These are phyloP conservation scores for Pseudoscleropodium purum DNA, from an alignment of 225 moss, liverwort and hornwort species.

Conservation along the genomic window DNA sequence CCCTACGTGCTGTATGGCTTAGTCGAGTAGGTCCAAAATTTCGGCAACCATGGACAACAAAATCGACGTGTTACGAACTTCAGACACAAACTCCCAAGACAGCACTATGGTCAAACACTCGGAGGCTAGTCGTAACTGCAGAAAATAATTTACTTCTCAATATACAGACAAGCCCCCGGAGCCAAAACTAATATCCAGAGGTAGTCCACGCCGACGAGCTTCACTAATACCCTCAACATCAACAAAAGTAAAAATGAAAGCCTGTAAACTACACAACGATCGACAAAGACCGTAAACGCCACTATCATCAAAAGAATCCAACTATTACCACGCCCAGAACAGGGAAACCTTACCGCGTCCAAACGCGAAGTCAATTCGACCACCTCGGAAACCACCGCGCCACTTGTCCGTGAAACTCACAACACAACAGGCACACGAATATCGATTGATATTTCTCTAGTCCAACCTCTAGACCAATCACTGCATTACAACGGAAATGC, in stretches of 20 bases:
- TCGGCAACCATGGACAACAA: not conserved
- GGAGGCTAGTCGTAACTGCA: not conserved
- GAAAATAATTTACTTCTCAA: not conserved
- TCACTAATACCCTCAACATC: not conserved
- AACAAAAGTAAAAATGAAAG: not conserved
- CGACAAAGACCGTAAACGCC: not conserved
- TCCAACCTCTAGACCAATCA: not conserved
- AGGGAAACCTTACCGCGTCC: slow-evolving; percentile 10
- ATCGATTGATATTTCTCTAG: not conserved
- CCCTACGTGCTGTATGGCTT: not conserved
- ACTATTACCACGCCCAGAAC: not conserved
- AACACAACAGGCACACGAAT: not conserved
- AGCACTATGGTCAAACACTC: not conserved
- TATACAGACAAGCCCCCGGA: not conserved
- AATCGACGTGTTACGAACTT: not conserved
- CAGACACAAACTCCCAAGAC: not conserved
- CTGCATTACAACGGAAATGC: not conserved
- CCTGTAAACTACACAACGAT: not conserved
- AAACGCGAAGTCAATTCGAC: not conserved
- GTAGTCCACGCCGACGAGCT: not conserved
- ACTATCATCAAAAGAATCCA: not conserved
- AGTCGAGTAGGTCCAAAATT: not conserved
- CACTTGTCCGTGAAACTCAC: not conserved
- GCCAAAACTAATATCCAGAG: not conserved
- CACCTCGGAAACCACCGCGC: not conserved